phyloP scores from a whole-genome alignment of 805 yeast genomes.

The Myxozyma vanderwaltii region DNA sequence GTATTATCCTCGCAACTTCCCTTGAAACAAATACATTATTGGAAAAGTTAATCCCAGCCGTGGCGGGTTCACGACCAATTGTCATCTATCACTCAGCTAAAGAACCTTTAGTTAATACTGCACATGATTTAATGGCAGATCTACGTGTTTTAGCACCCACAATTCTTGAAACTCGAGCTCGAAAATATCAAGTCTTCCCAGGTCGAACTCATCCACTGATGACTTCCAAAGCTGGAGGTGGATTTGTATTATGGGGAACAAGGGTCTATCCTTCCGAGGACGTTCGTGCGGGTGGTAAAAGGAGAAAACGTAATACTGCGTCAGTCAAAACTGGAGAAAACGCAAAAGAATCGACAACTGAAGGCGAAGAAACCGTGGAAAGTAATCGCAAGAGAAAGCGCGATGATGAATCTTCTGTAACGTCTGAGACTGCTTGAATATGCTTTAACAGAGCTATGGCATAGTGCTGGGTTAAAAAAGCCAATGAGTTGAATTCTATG shows the following conservation, averaged over 20 bases:
- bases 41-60: conserved; percentile 58
- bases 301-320: conserved; percentile 8
- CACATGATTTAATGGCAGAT: conserved; percentile 65
- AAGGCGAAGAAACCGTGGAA: neutral
- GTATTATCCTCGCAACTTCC: conserved; percentile 70
- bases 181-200: conserved; percentile 88
- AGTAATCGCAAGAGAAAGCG: conserved; percentile 1
- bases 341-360: neutral
- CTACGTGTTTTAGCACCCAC: conserved; percentile 78
- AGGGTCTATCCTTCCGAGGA: conserved; percentile 64
- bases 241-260: conserved; percentile 77
- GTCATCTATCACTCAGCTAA: conserved; percentile 81
- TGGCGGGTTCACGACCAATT: conserved; percentile 85
- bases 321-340: neutral
- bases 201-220: conserved; percentile 93
- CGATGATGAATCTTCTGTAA: neutral
- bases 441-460: too few species aligned
- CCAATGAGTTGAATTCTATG: too few species aligned
- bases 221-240: conserved; percentile 94
- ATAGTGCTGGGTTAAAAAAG: too few species aligned
- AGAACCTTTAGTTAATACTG: conserved; percentile 74
- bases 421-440: neutral
- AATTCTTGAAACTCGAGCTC: conserved; percentile 75
- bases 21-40: conserved; percentile 68
- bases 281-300: conserved; percentile 28